Evolutionary conservation across 306 rosid species (phyloP).

Genomic region (Cicer chorassanicum): DNA sequence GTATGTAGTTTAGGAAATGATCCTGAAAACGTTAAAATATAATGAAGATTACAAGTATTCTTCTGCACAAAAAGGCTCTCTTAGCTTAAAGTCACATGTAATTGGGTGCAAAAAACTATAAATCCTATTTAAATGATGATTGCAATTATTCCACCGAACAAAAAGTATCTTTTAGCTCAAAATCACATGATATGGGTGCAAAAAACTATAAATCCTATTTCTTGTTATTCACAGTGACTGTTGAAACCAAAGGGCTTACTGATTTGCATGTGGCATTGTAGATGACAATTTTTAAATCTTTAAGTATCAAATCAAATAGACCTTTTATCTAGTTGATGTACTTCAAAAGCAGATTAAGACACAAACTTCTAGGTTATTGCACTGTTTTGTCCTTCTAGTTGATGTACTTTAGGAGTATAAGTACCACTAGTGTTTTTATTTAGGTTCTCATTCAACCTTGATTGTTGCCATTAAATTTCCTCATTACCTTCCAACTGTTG

Average conservation of each 20-base stretch:
- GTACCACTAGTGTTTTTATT: slow-evolving; percentile 11
- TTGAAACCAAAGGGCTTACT: not conserved
- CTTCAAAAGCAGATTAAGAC: not conserved
- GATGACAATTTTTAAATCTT: slow-evolving; percentile 38
- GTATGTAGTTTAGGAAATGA: slow-evolving; percentile 3
- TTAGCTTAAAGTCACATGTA: not conserved
- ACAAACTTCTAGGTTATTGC: not conserved
- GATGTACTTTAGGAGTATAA: not conserved
- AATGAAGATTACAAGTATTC: not conserved
- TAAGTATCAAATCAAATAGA: slow-evolving; percentile 17
- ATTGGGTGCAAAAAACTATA: not conserved
- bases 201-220: not conserved
- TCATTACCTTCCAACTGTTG: slow-evolving; percentile 39
- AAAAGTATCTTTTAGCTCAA: slow-evolving; percentile 7
- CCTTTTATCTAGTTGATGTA: slow-evolving; percentile 11
- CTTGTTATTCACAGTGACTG: not conserved
- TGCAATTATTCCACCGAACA: not conserved
- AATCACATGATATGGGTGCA: slow-evolving; percentile 1
- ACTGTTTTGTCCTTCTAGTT: slow-evolving; percentile 29
- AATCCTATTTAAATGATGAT: not conserved
- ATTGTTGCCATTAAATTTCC: slow-evolving; percentile 36
- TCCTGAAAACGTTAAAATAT: not conserved
- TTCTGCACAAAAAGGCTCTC: not conserved
- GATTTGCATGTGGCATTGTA: slow-evolving; percentile 7
- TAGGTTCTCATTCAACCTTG: slow-evolving; percentile 25